Conservation (phyloP, 805 yeast species). For the Groenewaldozyma tartarivorans region DNA sequence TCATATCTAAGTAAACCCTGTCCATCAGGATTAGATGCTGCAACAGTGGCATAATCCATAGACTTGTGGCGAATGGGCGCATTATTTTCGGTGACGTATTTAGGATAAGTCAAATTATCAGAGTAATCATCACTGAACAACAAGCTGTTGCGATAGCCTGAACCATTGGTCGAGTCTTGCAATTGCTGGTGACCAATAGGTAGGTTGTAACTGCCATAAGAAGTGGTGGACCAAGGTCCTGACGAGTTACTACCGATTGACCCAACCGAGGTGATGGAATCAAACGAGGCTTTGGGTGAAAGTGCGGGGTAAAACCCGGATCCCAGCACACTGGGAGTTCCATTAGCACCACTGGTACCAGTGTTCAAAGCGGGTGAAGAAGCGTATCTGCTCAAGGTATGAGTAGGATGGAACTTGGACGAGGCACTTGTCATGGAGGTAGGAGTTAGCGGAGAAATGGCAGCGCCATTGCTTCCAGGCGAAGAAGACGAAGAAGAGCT, state of each 20-base stretch:
- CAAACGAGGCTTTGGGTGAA: constrained; percentile 9
- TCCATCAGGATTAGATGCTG: neutral
- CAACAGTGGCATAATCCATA: neutral
- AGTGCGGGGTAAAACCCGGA: constrained; percentile 5
- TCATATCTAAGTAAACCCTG: neutral
- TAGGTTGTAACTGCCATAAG: neutral
- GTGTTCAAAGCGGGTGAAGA: constrained; percentile 2
- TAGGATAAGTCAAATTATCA: neutral
- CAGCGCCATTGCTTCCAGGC: too few relatives aligned
- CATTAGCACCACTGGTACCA: neutral
- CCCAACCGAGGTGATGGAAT: neutral
- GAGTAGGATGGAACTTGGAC: neutral
- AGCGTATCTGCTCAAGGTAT: constrained; percentile 2
- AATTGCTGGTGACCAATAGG: neutral
- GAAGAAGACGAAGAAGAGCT: neutral
- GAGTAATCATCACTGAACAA: neutral
- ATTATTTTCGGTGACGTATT: neutral
- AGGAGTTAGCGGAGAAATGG: too few relatives aligned
- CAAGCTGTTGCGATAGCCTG: neutral
- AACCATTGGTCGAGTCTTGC: neutral
- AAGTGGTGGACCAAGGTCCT: neutral
- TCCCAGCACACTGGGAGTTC: too few relatives aligned
- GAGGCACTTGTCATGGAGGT: neutral
- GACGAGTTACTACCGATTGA: neutral
- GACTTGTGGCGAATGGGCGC: neutral